Evolutionary conservation across 208 protist species (phyloP).

Genomic region (Acanthamoeba divionensis): DNA sequence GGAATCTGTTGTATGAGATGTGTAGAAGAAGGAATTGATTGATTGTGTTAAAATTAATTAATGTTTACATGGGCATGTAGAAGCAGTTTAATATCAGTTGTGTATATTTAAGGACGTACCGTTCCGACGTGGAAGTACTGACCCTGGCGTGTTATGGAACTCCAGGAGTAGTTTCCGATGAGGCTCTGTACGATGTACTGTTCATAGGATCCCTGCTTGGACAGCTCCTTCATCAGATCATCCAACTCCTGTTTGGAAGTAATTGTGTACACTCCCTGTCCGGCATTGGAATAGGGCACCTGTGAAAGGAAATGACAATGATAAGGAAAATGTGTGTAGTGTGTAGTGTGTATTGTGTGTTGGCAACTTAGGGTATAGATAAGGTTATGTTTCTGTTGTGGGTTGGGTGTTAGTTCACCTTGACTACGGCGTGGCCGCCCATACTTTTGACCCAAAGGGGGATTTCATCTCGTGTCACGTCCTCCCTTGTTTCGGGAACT

Average conservation of each 20-base stretch:
- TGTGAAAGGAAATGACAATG: no score
- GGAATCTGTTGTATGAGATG: slow-evolving; percentile 64
- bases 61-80: neutral
- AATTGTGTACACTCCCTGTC: slow-evolving; percentile 75
- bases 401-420: no score
- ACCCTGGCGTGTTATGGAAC: neutral
- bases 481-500: slow-evolving; percentile 67
- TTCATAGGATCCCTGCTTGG: slow-evolving; percentile 67
- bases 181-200: slow-evolving; percentile 79
- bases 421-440: slow-evolving; percentile 77
- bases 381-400: no score
- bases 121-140: slow-evolving; percentile 68
- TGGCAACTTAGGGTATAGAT: no score
- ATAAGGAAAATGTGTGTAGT: no score
- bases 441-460: slow-evolving; percentile 68
- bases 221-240: slow-evolving; percentile 70
- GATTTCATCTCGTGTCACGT: slow-evolving; percentile 66
- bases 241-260: slow-evolving; percentile 72
- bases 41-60: neutral
- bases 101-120: neutral
- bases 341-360: neutral
- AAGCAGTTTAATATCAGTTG: no score
- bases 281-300: slow-evolving; percentile 58
- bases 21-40: neutral
- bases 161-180: slow-evolving; percentile 78